Evolutionary conservation across 2,329 filamentous ascomycete species (phyloP).

Genomic region (Ascomycota sp.): DNA sequence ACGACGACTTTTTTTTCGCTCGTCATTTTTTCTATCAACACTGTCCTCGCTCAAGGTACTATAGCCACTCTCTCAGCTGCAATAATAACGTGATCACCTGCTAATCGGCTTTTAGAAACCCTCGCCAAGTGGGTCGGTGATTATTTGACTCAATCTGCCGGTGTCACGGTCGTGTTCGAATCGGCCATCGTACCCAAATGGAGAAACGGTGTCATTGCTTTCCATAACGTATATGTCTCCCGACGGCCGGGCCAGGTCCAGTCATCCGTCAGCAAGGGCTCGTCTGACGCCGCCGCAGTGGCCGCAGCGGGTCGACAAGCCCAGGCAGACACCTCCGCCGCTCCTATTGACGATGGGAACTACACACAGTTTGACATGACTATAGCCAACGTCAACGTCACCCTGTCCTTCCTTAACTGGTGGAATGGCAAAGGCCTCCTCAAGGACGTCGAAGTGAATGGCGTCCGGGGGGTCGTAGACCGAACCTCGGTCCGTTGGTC

Average conservation of each 20-base stretch:
- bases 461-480: slow-evolving; percentile 79
- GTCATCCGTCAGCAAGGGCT: slow-evolving; percentile 79
- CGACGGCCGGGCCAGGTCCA: slow-evolving; percentile 62
- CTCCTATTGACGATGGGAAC: slow-evolving; percentile 59
- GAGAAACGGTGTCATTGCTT: slow-evolving; percentile 85
- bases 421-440: slow-evolving; percentile 88
- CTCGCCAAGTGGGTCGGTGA: slow-evolving; percentile 84
- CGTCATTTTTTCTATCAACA: slow-evolving; percentile 78
- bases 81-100: neutral
- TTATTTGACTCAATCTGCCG: slow-evolving; percentile 82
- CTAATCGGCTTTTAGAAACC: slow-evolving; percentile 38
- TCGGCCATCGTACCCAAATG: slow-evolving; percentile 93
- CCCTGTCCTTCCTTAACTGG: slow-evolving; percentile 93
- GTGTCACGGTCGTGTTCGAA: slow-evolving; percentile 85
- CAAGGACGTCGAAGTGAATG: slow-evolving; percentile 80
- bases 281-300: slow-evolving; percentile 64
- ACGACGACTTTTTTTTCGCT: slow-evolving; percentile 95
- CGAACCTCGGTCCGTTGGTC: slow-evolving; percentile 58
- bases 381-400: slow-evolving; percentile 87
- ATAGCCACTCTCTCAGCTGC: neutral
- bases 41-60: slow-evolving; percentile 77
- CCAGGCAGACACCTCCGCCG: slow-evolving; percentile 10
- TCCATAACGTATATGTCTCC: slow-evolving; percentile 91
- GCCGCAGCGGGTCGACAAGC: slow-evolving; percentile 49
- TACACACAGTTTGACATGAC: slow-evolving; percentile 96